phyloP scores from a whole-genome alignment of 2,329 filamentous ascomycete genomes.

The Arachnopeziza araneosa region DNA sequence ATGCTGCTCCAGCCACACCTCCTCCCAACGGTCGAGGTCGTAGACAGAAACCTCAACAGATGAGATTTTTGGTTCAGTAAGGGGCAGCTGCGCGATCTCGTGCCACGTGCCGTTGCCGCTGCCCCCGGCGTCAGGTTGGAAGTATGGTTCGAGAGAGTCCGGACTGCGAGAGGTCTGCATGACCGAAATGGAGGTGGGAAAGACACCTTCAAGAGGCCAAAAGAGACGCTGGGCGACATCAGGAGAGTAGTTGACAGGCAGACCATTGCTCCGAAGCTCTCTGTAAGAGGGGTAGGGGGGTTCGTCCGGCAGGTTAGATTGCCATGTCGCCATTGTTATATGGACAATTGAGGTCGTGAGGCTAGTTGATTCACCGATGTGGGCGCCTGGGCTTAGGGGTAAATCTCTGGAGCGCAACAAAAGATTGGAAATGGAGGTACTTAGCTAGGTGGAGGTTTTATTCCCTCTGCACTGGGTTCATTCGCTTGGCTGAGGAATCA shows the following conservation, averaged over 20 bases:
- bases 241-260: constrained; percentile 15
- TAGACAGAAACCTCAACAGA: constrained; percentile 20
- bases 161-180: constrained; percentile 18
- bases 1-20: constrained; percentile 23
- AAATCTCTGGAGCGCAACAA: too few relatives aligned
- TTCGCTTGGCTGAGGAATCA: too few relatives aligned
- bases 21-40: constrained; percentile 25
- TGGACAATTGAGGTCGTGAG: too few relatives aligned
- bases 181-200: constrained; percentile 22
- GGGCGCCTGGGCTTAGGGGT: too few relatives aligned
- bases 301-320: too few relatives aligned
- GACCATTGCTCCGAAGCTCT: constrained; percentile 13
- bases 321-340: too few relatives aligned
- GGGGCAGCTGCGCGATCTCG: constrained; percentile 22
- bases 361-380: too few relatives aligned
- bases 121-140: constrained; percentile 16
- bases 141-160: constrained; percentile 22
- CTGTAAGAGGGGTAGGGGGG: constrained; percentile 18
- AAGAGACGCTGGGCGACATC: constrained; percentile 21
- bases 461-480: too few relatives aligned
- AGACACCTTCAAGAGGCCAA: constrained; percentile 22
- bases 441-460: too few relatives aligned
- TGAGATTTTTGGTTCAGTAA: constrained; percentile 30
- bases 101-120: constrained; percentile 22
- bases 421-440: too few relatives aligned